Evolutionary conservation across 202 grass and related monocot genomes (phyloP).

Genomic region (Zizania palustris): DNA sequence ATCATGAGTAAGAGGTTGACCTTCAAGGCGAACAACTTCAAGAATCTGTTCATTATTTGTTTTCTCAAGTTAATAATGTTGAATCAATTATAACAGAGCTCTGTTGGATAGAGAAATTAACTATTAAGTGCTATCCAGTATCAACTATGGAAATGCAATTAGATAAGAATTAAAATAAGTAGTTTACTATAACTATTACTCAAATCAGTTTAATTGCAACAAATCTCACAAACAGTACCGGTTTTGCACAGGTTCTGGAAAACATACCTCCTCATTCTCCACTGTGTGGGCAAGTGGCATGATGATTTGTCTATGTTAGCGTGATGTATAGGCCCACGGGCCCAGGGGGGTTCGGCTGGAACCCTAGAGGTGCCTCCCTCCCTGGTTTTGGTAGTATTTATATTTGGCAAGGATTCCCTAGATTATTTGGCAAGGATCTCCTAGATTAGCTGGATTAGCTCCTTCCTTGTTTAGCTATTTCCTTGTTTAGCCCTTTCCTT

Average conservation of each 20-base stretch:
- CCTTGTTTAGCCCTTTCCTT: too few relatives aligned
- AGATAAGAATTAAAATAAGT: conserved; percentile 6
- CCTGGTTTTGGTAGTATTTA: too few relatives aligned
- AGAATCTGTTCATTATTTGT: conserved; percentile 68
- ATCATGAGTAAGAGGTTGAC: conserved; percentile 74
- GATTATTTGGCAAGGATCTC: too few relatives aligned
- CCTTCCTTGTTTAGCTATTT: too few relatives aligned
- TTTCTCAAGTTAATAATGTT: conserved; percentile 23
- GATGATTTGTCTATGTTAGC: conserved; percentile 87
- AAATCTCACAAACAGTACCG: background rate
- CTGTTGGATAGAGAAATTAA: conserved; percentile 5
- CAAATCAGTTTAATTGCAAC: background rate
- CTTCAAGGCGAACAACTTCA: conserved; percentile 91
- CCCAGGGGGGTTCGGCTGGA: too few relatives aligned
- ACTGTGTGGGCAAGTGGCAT: conserved; percentile 94
- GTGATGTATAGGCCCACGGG: too few relatives aligned
- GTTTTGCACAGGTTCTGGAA: conserved; percentile 6
- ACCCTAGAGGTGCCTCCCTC: too few relatives aligned
- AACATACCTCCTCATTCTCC: conserved; percentile 91
- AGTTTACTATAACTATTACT: background rate
- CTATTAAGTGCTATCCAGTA: background rate
- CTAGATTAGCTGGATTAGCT: too few relatives aligned
- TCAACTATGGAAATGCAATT: background rate
- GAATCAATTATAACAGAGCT: background rate
- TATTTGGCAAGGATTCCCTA: too few relatives aligned